phyloP scores from a whole-genome alignment of 148 eudicot species.

The Gaultheria prostrata region DNA sequence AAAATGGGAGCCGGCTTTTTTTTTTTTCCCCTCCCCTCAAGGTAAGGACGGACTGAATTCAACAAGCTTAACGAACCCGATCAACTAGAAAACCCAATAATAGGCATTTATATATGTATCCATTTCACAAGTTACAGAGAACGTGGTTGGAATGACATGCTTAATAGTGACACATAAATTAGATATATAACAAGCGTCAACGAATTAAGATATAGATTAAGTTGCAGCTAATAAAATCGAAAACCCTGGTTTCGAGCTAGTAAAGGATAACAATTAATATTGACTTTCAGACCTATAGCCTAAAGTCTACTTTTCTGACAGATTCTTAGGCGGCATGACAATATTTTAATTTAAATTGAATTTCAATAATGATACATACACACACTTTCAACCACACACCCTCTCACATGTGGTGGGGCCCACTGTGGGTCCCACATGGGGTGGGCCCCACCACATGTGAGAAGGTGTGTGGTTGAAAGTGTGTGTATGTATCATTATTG shows the following conservation, averaged over 20 bases:
- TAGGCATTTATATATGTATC: background rate
- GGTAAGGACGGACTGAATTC: too few species aligned
- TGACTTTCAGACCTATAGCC: background rate
- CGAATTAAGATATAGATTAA: background rate
- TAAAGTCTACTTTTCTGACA: background rate
- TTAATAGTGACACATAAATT: background rate
- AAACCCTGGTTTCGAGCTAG: background rate
- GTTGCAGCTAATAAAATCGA: background rate
- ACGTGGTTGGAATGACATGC: background rate
- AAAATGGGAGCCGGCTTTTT: background rate
- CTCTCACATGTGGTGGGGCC: too few species aligned
- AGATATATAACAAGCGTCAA: background rate
- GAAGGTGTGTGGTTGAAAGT: too few species aligned
- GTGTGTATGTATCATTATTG: too few species aligned
- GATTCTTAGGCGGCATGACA: background rate
- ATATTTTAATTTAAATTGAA: too few species aligned
- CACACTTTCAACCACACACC: too few species aligned
- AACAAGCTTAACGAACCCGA: too few species aligned
- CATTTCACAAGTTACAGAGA: background rate
- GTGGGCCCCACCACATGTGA: too few species aligned
- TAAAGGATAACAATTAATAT: background rate
- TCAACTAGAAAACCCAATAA: too few species aligned
- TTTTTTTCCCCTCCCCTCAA: too few species aligned
- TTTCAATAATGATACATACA: too few species aligned
- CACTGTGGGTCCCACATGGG: too few species aligned